Evolutionary conservation across 495 filamentous ascomycete genomes (phyloP).

Genomic region (Bathelium albidoporum): DNA sequence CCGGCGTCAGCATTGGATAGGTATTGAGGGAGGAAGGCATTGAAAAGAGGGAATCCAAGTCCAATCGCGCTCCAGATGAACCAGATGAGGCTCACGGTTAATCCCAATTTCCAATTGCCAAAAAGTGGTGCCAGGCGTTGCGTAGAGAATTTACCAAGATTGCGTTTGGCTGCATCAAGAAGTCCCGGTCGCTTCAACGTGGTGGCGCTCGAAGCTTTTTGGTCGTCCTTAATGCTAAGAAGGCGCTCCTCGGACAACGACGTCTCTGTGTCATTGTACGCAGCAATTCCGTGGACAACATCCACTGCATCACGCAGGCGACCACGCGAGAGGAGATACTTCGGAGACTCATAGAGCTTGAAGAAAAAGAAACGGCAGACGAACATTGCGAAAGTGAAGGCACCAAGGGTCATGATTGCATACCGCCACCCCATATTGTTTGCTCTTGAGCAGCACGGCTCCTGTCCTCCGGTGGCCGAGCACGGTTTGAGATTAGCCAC

Average conservation of each 20-base stretch:
- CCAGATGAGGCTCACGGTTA: slow-evolving; percentile 18
- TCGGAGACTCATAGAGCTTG: slow-evolving; percentile 24
- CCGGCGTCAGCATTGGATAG: slow-evolving; percentile 29
- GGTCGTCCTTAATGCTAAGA: not conserved
- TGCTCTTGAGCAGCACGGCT: slow-evolving; percentile 42
- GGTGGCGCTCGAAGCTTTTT: not conserved
- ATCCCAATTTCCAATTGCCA: slow-evolving; percentile 13
- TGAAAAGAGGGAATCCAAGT: slow-evolving; percentile 24
- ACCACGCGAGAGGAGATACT: slow-evolving; percentile 21
- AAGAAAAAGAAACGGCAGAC: slow-evolving; percentile 25
- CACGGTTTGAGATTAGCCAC: slow-evolving; percentile 20
- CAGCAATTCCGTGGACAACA: slow-evolving; percentile 20
- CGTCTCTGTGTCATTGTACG: slow-evolving; percentile 16
- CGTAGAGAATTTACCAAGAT: slow-evolving; percentile 10
- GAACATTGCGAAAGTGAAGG: slow-evolving; percentile 46
- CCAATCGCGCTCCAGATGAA: slow-evolving; percentile 21
- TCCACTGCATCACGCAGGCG: slow-evolving; percentile 18
- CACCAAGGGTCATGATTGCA: slow-evolving; percentile 58
- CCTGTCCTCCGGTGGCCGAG: slow-evolving; percentile 30
- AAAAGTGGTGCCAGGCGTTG: slow-evolving; percentile 22
- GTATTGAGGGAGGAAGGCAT: slow-evolving; percentile 41
- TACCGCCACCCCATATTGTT: slow-evolving; percentile 81
- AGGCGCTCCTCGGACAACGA: slow-evolving; percentile 15
- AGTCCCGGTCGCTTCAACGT: not conserved
- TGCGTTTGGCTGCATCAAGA: not conserved